Percentiles rank a stretch among this genome's conserved stretches.
Evolutionary conservation across 352 stramenopile species (phyloP).

Genomic region (Phytopythium ostracodes): DNA sequence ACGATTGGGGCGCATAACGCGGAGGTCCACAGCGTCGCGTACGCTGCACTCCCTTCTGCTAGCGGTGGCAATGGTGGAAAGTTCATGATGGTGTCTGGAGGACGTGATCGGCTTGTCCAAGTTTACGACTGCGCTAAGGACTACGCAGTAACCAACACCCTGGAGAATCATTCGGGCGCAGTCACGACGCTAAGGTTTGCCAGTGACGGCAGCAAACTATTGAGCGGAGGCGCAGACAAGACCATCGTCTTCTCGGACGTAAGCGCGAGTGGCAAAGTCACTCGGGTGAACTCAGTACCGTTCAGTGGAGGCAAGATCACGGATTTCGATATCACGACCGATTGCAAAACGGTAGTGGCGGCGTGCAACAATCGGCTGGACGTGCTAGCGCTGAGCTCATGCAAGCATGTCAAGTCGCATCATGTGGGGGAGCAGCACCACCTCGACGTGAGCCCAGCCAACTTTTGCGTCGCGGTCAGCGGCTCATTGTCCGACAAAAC

Average conservation of each 20-base stretch:
- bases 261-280: slow-evolving; percentile 28
- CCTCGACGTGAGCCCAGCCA: slow-evolving; percentile 59
- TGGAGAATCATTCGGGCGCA: slow-evolving; percentile 76
- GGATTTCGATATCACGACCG: slow-evolving; percentile 66
- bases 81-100: slow-evolving; percentile 62
- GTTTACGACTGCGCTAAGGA: slow-evolving; percentile 62
- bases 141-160: slow-evolving; percentile 33
- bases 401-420: slow-evolving; percentile 60
- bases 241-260: slow-evolving; percentile 62
- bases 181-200: slow-evolving; percentile 71
- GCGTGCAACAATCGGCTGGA: slow-evolving; percentile 82
- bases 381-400: slow-evolving; percentile 52
- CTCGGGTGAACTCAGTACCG: slow-evolving; percentile 43
- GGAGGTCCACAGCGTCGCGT: slow-evolving; percentile 71
- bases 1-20: slow-evolving; percentile 58
- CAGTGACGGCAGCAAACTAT: slow-evolving; percentile 52
- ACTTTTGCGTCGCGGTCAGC: slow-evolving; percentile 75
- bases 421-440: slow-evolving; percentile 71
- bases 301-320: slow-evolving; percentile 69
- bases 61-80: slow-evolving; percentile 1
- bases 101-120: slow-evolving; percentile 77
- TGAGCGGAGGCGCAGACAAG: slow-evolving; percentile 72
- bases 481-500: slow-evolving; percentile 79
- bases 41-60: slow-evolving; percentile 19
- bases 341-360: slow-evolving; percentile 64